A percentile compares a stretch with the other conserved stretches of the same genome.
Evolutionary conservation across 331 rosid genomes (phyloP).

Genomic region (Pyrus hybrid): DNA sequence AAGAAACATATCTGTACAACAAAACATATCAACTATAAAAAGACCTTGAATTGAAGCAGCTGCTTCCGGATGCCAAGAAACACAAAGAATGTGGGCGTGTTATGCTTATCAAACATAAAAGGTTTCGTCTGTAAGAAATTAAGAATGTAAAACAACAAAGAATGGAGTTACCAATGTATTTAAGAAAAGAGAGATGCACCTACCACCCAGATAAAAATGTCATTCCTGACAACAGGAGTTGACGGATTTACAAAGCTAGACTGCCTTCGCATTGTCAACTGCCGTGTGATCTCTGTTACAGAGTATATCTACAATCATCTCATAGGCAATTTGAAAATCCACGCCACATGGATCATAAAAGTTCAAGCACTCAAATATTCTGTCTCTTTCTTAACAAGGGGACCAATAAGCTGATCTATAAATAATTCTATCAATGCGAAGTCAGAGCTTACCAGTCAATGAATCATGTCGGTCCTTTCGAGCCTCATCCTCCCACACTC

Average conservation of each 20-base stretch:
- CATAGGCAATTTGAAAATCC: background rate
- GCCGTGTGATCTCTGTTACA: slow-evolving; percentile 57
- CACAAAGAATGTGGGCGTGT: background rate
- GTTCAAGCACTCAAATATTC: background rate
- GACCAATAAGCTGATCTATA: background rate
- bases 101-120: background rate
- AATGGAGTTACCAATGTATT: slow-evolving; percentile 8
- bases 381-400: background rate
- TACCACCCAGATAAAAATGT: slow-evolving; percentile 74
- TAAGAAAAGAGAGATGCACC: slow-evolving; percentile 18
- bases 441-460: slow-evolving; percentile 51
- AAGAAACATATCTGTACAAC: slow-evolving; percentile 78
- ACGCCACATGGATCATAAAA: background rate
- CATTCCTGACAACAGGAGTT: slow-evolving; percentile 47
- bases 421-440: background rate
- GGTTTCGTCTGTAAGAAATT: background rate
- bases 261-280: slow-evolving; percentile 71
- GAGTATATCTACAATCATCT: slow-evolving; percentile 6
- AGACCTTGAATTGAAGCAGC: background rate
- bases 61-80: background rate
- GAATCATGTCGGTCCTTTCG: slow-evolving; percentile 55
- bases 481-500: slow-evolving; percentile 90
- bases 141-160: background rate
- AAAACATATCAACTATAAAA: slow-evolving; percentile 9
- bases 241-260: slow-evolving; percentile 73